Percentiles rank a stretch among this genome's conserved stretches.
Conservation (phyloP, 306 rosid species). For the Trichosanthes truncata region DNA sequence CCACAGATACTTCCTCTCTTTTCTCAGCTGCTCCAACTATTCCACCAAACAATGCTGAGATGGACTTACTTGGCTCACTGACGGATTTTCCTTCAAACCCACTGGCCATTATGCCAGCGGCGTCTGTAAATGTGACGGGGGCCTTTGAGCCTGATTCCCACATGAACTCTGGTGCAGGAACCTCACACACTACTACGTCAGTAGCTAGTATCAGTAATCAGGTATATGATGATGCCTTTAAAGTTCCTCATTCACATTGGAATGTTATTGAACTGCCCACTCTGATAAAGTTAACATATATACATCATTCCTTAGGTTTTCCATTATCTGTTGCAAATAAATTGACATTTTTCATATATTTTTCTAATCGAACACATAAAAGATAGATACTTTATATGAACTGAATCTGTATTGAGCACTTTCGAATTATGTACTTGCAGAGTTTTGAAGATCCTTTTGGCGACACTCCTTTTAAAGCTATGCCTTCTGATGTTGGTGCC, state of each 20-base stretch:
- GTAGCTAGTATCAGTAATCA: conserved; percentile 42
- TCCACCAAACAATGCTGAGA: conserved; percentile 44
- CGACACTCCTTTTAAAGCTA: conserved; percentile 79
- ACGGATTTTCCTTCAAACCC: conserved; percentile 55
- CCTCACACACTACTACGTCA: conserved; percentile 26
- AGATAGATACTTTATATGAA: neutral
- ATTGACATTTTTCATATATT: neutral
- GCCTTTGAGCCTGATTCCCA: conserved; percentile 33
- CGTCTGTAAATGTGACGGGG: conserved; percentile 19
- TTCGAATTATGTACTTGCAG: conserved; percentile 27
- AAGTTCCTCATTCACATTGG: neutral
- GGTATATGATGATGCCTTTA: conserved; percentile 25
- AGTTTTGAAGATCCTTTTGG: conserved; percentile 90
- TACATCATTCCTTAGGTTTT: neutral
- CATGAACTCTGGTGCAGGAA: conserved; percentile 27
- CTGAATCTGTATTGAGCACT: neutral
- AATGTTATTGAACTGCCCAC: neutral
- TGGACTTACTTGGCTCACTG: conserved; percentile 85
- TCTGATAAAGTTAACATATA: neutral
- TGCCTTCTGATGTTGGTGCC: conserved; percentile 37
- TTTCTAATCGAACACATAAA: neutral
- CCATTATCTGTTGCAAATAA: neutral
- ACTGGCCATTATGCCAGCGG: conserved; percentile 58
- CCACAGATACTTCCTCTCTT: conserved; percentile 4
- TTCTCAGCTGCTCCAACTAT: conserved; percentile 47